phyloP scores from a whole-genome alignment of 2,329 filamentous ascomycete species.

The Gliomastix tumulicola region DNA sequence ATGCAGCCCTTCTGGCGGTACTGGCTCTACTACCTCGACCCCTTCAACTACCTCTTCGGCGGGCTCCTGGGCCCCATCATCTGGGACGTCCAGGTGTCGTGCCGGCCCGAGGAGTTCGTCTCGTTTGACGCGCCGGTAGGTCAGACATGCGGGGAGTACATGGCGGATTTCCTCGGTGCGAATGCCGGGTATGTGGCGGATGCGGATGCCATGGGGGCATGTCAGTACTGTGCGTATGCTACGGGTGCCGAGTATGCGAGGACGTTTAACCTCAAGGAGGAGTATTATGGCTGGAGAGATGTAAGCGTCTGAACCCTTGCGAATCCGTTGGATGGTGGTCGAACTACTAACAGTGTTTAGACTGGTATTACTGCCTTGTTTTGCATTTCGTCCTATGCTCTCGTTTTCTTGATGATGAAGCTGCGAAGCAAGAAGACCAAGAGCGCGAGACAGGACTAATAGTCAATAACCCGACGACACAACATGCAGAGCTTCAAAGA shows the following conservation, averaged over 20 bases:
- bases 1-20: conserved; percentile 57
- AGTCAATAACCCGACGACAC: too few relatives aligned
- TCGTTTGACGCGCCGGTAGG: conserved; percentile 34
- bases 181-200: conserved; percentile 42
- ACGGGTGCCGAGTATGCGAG: conserved; percentile 47
- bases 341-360: conserved; percentile 1
- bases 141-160: conserved; percentile 48
- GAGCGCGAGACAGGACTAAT: conserved; percentile 15
- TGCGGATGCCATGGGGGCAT: conserved; percentile 41
- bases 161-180: conserved; percentile 41
- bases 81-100: conserved; percentile 33
- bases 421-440: conserved; percentile 30
- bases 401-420: conserved; percentile 31
- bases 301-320: conserved; percentile 17
- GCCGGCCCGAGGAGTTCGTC: conserved; percentile 35
- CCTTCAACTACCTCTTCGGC: conserved; percentile 48
- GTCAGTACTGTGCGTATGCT: conserved; percentile 51
- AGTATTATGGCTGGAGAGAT: conserved; percentile 57
- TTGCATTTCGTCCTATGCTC: conserved; percentile 36
- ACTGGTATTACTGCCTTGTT: conserved; percentile 47
- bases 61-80: conserved; percentile 38
- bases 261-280: conserved; percentile 46
- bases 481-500: too few relatives aligned
- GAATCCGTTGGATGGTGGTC: not conserved
- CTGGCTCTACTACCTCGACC: conserved; percentile 51